A percentile compares a stretch with the other conserved stretches of the same genome.
These are phyloP conservation scores for Gamarada debralockiae DNA, from an alignment of 495 filamentous ascomycete genomes.

Conservation along the genomic window DNA sequence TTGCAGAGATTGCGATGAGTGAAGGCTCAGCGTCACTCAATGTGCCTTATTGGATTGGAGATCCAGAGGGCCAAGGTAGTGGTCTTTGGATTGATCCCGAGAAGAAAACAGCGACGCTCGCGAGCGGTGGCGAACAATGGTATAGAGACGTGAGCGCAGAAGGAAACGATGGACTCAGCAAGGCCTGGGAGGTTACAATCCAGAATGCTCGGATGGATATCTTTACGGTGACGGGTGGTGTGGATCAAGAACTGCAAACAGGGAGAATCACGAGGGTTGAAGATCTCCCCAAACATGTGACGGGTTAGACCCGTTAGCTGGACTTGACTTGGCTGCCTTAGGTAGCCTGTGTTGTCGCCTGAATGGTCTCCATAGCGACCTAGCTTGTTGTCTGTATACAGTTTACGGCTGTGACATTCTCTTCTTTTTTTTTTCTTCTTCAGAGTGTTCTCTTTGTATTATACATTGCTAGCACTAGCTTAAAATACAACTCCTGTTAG, in stretches of 20 bases:
- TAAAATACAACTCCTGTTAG: too few species aligned
- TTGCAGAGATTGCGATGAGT: not conserved
- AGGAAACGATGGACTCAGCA: not conserved
- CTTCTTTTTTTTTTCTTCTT: too few species aligned
- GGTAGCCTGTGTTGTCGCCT: too few species aligned
- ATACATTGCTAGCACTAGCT: too few species aligned
- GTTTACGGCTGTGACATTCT: too few species aligned
- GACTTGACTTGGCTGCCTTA: too few species aligned
- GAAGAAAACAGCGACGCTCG: not conserved
- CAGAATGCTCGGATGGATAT: not conserved
- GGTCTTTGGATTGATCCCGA: not conserved
- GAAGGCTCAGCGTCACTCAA: not conserved
- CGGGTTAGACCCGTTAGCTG: too few species aligned
- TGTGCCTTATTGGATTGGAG: not conserved
- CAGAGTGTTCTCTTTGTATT: too few species aligned
- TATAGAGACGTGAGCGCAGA: not conserved
- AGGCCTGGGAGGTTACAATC: not conserved
- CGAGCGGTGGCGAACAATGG: not conserved
- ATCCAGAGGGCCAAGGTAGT: not conserved
- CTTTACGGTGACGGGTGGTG: not conserved
- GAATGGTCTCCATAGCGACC: too few species aligned
- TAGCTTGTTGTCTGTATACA: too few species aligned
- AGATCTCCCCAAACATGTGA: not conserved
- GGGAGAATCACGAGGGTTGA: not conserved
- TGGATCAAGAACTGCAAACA: not conserved